Evolutionary conservation across 148 eudicot genomes (phyloP).

Genomic region (Chenopodium suecicum): DNA sequence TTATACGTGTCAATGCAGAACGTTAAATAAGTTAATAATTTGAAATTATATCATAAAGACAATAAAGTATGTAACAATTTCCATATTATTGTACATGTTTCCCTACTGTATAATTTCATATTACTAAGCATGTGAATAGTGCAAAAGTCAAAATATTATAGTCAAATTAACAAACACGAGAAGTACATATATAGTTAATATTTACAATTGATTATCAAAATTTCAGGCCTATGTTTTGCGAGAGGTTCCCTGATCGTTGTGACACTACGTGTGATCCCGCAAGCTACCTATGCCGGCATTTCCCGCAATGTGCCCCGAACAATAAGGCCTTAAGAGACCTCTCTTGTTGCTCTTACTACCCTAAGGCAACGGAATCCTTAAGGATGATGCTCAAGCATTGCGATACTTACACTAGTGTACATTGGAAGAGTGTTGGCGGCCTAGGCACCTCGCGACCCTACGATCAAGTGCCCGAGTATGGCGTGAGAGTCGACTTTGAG

Average conservation of each 20-base stretch:
- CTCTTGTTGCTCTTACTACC: slow-evolving; percentile 87
- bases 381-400: slow-evolving; percentile 82
- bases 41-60: too few relatives aligned
- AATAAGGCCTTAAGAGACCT: slow-evolving; percentile 20
- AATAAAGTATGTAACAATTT: too few relatives aligned
- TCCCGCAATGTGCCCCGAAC: slow-evolving; percentile 57
- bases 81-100: too few relatives aligned
- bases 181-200: too few relatives aligned
- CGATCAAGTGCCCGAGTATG: slow-evolving; percentile 78
- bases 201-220: too few relatives aligned
- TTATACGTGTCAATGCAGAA: too few relatives aligned
- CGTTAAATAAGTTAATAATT: too few relatives aligned
- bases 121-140: too few relatives aligned
- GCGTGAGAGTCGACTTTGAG: slow-evolving; percentile 79
- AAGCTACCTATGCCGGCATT: slow-evolving; percentile 72
- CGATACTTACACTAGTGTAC: slow-evolving; percentile 62
- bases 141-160: too few relatives aligned
- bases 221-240: slow-evolving; percentile 64
- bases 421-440: slow-evolving; percentile 72
- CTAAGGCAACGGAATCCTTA: slow-evolving; percentile 75
- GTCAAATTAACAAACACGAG: too few relatives aligned
- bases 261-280: slow-evolving; percentile 78
- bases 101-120: too few relatives aligned
- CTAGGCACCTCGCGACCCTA: slow-evolving; percentile 30
- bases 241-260: slow-evolving; percentile 69